Evolutionary conservation across 2,329 filamentous ascomycete genomes (phyloP), one percentile per base, ranked within the genome.

Genomic region (Taxawa tesnikishii): DNA sequence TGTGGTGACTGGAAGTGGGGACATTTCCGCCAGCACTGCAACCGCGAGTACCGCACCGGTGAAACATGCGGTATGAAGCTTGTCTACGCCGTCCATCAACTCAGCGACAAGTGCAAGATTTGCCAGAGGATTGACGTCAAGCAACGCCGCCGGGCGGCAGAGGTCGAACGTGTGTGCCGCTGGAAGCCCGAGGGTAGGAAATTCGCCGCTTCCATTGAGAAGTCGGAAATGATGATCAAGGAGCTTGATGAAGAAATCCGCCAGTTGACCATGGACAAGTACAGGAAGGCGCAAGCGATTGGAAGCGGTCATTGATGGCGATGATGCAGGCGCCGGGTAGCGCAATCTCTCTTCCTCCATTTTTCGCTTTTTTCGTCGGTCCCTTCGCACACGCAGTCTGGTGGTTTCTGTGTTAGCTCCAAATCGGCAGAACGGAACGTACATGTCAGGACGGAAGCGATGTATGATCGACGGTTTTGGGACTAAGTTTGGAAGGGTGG

Each of bases 1-100:
- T 96, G 88, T 63, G 81, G 82, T 51, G 88, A 84, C 69, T 94
- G 81, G 79, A 84, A 85, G 59, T 96, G 87, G 87, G 82, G 83
- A 44, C 80, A 79, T 62, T 94, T 94, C 66, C 77, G 82, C 44
- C 74, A 87, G 58, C 87, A 93, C 55, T 96, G 88, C 70, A 79
- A 81, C 58, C 85, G 84, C 60, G 88, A 94, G 58, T 92, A 93
- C 63, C 82, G 88, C 43, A 94, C 83, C 44, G 88, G 88, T 49
- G 88, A 96, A 67, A 94, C 88, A 23, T 96, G 88, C 61, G 88
- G 88, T 40, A 81, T 93, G 64, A 90, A 83, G 62, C 73, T 94
- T 42, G 78, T 94, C 51, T 85, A 81, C 64, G 65, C 74, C 46
- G 87, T 83, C 15, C 67, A 73, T 42, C 64, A 65, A 37, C 67